Base-by-base conservation (phyloP, 441 rosid species). In the Pelargonium cotyledonis region DNA sequence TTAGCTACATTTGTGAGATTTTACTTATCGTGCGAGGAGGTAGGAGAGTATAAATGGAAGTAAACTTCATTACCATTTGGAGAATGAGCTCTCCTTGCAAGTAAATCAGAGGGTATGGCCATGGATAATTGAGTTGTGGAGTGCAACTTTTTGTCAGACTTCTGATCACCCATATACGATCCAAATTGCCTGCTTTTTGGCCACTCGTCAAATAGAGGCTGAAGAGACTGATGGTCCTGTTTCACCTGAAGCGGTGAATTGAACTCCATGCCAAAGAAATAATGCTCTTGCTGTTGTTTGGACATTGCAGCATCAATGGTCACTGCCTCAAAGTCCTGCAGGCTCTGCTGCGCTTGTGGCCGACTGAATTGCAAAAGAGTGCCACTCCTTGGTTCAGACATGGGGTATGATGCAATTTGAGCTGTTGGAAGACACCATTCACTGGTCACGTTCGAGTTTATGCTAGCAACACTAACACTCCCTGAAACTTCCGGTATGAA, bases 201-300 rank as follows among this genome's bases (percentile, higher is more conserved):
- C 81, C 81, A 76, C 63, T 73, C 77, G 23, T 76, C 70, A n/a
- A 75, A 72, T 63, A 81, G 74, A 18, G 58, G 16, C 19, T 51
- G 58, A 5, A 81, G 74, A 18, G 58, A 51, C 19, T 51, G 58
- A 5, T 51, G 58, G 16, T 51, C 58, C 8, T 51, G 58, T 51
- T 51, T 51, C 58, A 51, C 10, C 16, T 16, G 58, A 51, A 51
- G 18, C 4, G 19, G 19, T 51, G 80, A 60, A 58, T 69, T 66
- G 67, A 73, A 73, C 38, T 72, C 84, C 77, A 71, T 75, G 63
- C 81, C 82, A 62, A 73, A 73, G 71, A 79, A 73, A 69, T 73
- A 69, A 62, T 74, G 76, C 44, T 77, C 76, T 29, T 80, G 75
- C 64, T 77, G 75, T 63, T 80, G 84, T 57, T 76, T 79, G 65